Conservation (phyloP, 768 basidiomycete genomes). For the Holtermannia corniformis region DNA sequence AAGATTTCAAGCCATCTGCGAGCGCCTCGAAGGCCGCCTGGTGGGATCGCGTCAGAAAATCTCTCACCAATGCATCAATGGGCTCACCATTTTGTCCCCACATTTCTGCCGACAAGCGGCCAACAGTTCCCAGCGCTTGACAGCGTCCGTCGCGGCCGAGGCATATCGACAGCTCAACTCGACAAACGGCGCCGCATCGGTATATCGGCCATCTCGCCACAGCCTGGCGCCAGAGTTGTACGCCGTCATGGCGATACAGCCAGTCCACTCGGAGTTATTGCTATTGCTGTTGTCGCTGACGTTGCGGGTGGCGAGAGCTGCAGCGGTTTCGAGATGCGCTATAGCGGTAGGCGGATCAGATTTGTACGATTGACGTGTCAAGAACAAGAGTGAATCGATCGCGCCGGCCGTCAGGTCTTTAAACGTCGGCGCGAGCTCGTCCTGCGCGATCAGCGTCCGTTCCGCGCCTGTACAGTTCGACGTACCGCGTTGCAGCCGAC, state of each 20-base stretch:
- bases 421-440: neutral
- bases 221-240: slow-evolving; percentile 43
- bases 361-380: neutral
- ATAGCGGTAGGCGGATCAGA: neutral
- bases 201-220: slow-evolving; percentile 54
- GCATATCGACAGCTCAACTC: slow-evolving; percentile 51
- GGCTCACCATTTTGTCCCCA: slow-evolving; percentile 60
- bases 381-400: slow-evolving; percentile 13
- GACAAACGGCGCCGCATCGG: too few species aligned
- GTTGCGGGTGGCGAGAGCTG: neutral
- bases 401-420: slow-evolving; percentile 7
- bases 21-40: slow-evolving; percentile 22
- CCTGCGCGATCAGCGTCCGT: neutral
- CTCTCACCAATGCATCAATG: neutral
- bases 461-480: neutral
- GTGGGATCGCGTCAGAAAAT: neutral
- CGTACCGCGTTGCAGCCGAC: slow-evolving; percentile 6
- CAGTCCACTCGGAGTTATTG: slow-evolving; percentile 28
- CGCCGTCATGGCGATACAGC: slow-evolving; percentile 29
- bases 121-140: slow-evolving; percentile 68
- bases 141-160: slow-evolving; percentile 56
- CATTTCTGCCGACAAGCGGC: slow-evolving; percentile 69
- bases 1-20: slow-evolving; percentile 11
- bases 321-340: slow-evolving; percentile 2
- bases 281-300: neutral